phyloP scores from a whole-genome alignment of 2,329 filamentous ascomycete species.

The Neonectria coccinea region DNA sequence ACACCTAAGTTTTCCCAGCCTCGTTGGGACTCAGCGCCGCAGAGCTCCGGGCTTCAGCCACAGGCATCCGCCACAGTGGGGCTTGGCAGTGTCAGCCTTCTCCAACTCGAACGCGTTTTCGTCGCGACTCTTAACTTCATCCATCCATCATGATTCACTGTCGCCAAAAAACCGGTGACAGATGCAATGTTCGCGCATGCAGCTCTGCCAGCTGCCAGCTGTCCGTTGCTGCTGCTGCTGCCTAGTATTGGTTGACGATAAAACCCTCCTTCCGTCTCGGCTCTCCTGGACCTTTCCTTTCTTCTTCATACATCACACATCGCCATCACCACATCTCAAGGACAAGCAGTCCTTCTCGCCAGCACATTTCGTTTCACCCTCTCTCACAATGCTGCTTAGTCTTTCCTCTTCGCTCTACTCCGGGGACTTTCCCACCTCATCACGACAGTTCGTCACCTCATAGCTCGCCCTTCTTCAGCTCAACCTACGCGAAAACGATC shows the following conservation, averaged over 20 bases:
- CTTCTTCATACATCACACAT: neutral
- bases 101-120: conserved; percentile 15
- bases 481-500: neutral
- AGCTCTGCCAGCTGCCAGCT: conserved; percentile 3
- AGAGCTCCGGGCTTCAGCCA: conserved; percentile 25
- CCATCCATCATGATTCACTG: conserved; percentile 16
- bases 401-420: neutral
- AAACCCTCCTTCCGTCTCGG: neutral
- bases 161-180: neutral
- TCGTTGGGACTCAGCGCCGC: conserved; percentile 28
- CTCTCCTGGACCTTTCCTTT: neutral
- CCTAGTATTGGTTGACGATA: neutral
- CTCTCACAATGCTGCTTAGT: neutral
- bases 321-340: neutral
- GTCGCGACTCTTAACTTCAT: conserved; percentile 4
- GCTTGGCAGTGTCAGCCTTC: conserved; percentile 39
- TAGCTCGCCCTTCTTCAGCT: neutral
- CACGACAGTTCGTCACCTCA: neutral
- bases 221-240: neutral
- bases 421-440: neutral
- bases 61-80: conserved; percentile 32
- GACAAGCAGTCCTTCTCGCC: neutral
- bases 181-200: too few species aligned
- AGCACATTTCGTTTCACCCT: neutral
- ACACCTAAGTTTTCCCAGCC: conserved; percentile 46